Evolutionary conservation across 306 rosid genomes (phyloP).

Genomic region (Inga leiocalycina): DNA sequence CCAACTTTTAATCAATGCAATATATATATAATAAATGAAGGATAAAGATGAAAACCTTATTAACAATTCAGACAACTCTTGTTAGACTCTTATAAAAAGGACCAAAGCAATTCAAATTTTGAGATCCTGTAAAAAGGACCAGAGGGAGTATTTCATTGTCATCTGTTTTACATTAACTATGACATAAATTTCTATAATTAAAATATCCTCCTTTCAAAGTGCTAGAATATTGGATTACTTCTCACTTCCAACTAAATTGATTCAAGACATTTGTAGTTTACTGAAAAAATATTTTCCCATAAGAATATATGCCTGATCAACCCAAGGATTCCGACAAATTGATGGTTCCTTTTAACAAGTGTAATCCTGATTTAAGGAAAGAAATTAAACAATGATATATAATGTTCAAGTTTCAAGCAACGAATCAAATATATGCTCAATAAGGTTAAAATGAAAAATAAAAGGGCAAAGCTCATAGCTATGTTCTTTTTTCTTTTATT

Average conservation of each 20-base stretch:
- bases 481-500: neutral
- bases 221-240: neutral
- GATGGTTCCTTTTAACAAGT: neutral
- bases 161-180: neutral
- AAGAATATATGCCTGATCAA: neutral
- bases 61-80: too few species aligned
- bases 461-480: slow-evolving; percentile 2
- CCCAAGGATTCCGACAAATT: too few species aligned
- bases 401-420: neutral
- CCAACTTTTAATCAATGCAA: too few species aligned
- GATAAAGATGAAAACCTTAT: too few species aligned
- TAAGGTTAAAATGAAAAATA: neutral
- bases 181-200: neutral
- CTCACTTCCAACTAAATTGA: neutral
- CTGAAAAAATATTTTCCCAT: neutral
- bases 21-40: too few species aligned
- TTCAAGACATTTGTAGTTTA: neutral
- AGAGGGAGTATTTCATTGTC: neutral
- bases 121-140: too few species aligned
- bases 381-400: neutral
- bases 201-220: neutral
- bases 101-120: too few species aligned
- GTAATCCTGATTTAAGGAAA: neutral
- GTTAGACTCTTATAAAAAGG: too few species aligned
- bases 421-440: neutral